A percentile compares a stretch with the other conserved stretches of the same genome.
phyloP scores from a whole-genome alignment of 2,329 filamentous ascomycete genomes.

The Torrubiella hemipterigena region DNA sequence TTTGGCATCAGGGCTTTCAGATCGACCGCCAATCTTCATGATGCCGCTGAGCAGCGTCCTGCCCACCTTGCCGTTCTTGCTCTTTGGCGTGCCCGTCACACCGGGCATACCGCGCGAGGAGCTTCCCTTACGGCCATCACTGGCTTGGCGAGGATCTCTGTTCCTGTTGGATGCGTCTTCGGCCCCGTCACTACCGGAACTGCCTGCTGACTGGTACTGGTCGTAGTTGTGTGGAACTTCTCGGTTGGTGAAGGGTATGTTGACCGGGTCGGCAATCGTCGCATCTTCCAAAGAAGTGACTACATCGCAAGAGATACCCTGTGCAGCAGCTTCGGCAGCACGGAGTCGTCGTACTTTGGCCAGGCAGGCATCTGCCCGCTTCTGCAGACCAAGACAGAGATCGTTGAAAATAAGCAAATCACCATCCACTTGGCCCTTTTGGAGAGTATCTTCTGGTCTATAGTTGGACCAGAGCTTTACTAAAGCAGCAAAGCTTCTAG shows the following conservation, averaged over 20 bases:
- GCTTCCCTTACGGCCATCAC: slow-evolving; percentile 16
- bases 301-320: slow-evolving; percentile 22
- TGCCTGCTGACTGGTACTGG: slow-evolving; percentile 29
- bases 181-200: slow-evolving; percentile 35
- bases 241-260: slow-evolving; percentile 2
- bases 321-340: slow-evolving; percentile 19
- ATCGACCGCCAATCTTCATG: slow-evolving; percentile 28
- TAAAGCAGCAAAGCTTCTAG: slow-evolving; percentile 72
- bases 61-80: slow-evolving; percentile 26
- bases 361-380: slow-evolving; percentile 38
- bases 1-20: slow-evolving; percentile 27
- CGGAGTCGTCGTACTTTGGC: slow-evolving; percentile 34
- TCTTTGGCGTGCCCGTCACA: slow-evolving; percentile 18
- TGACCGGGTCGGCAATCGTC: slow-evolving; percentile 17
- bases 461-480: slow-evolving; percentile 68
- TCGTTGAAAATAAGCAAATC: slow-evolving; percentile 42
- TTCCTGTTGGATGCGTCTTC: slow-evolving; percentile 11
- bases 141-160: slow-evolving; percentile 17
- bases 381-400: slow-evolving; percentile 36
- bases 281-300: slow-evolving; percentile 36
- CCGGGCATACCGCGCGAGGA: slow-evolving; percentile 14
- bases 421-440: slow-evolving; percentile 23
- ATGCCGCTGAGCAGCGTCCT: slow-evolving; percentile 30
- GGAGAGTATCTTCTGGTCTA: slow-evolving; percentile 26
- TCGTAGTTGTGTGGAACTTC: slow-evolving; percentile 14